Percentiles rank a stretch among this genome's conserved stretches.
phyloP scores from a whole-genome alignment of 371 early-diverging fungal genomes.

The Mortierella sp. region DNA sequence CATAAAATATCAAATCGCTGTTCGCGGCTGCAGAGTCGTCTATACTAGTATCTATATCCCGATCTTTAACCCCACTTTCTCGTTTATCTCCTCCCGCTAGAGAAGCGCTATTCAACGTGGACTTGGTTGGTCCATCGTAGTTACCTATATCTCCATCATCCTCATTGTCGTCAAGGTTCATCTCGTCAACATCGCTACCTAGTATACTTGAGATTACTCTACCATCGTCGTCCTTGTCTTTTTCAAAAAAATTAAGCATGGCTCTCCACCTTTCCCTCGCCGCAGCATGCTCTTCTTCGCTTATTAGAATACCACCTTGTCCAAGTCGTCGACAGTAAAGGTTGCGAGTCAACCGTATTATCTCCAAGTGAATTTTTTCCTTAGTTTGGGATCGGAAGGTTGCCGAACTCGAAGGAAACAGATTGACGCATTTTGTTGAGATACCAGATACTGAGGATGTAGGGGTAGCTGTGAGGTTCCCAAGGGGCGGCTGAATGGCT shows the following conservation, averaged over 20 bases:
- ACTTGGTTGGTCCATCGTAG: background rate
- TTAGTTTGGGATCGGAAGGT: slow-evolving; percentile 28
- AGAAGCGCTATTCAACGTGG: background rate
- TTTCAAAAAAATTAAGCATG: slow-evolving; percentile 43
- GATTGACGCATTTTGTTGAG: slow-evolving; percentile 6
- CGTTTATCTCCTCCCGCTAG: background rate
- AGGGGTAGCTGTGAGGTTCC: background rate
- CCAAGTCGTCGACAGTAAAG: slow-evolving; percentile 38
- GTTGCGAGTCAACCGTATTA: slow-evolving; percentile 41
- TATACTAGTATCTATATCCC: background rate
- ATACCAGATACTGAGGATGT: background rate
- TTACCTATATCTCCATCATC: slow-evolving; percentile 10
- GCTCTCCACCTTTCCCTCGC: slow-evolving; percentile 37
- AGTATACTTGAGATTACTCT: slow-evolving; percentile 16
- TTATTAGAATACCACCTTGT: slow-evolving; percentile 21
- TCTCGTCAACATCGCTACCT: slow-evolving; percentile 36
- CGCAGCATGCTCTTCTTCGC: slow-evolving; percentile 23
- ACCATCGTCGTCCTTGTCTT: slow-evolving; percentile 34
- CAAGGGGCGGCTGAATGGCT: background rate
- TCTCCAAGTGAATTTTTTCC: slow-evolving; percentile 31
- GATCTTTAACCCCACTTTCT: background rate
- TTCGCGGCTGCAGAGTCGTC: slow-evolving; percentile 15
- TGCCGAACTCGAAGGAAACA: slow-evolving; percentile 36
- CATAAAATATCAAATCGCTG: slow-evolving; percentile 50
- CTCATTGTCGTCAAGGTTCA: slow-evolving; percentile 36